Evolutionary conservation across 306 rosid genomes (phyloP).

Genomic region (Vicia sativa): DNA sequence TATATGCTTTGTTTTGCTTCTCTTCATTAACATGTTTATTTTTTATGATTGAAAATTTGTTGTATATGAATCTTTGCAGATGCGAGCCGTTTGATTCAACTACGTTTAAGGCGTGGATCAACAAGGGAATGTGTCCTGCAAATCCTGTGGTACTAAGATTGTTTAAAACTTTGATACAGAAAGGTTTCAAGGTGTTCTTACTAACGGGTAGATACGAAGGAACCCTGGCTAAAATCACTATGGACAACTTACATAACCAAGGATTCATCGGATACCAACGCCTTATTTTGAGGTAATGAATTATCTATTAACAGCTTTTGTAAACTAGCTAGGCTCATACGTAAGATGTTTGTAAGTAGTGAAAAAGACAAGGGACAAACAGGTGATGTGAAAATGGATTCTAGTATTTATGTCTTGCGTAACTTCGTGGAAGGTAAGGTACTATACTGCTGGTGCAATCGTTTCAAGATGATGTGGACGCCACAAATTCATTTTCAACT

Average conservation of each 20-base stretch:
- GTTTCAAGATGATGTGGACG: no score
- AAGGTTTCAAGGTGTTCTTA: constrained; percentile 69
- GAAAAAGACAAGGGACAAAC: neutral
- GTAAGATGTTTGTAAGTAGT: no score
- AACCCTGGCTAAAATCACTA: constrained; percentile 54
- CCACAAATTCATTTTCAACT: neutral
- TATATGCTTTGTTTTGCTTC: neutral
- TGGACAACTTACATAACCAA: constrained; percentile 56
- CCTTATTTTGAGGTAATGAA: constrained; percentile 65
- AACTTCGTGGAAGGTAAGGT: constrained; percentile 35
- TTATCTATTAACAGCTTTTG: no score
- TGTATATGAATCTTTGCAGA: constrained; percentile 34
- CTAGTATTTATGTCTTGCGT: constrained; percentile 24
- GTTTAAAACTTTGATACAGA: constrained; percentile 43
- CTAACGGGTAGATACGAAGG: constrained; percentile 73
- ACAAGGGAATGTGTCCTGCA: constrained; percentile 60
- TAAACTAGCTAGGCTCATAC: no score
- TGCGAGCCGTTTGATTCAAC: constrained; percentile 77
- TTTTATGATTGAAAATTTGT: no score
- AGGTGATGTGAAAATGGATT: constrained; percentile 25
- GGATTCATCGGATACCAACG: constrained; percentile 71
- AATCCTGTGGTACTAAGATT: constrained; percentile 41
- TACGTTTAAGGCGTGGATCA: constrained; percentile 73
- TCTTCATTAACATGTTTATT: neutral
- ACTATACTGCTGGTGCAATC: no score